Conservation (phyloP, 345 rosid genomes). For the Salix dunnii region DNA sequence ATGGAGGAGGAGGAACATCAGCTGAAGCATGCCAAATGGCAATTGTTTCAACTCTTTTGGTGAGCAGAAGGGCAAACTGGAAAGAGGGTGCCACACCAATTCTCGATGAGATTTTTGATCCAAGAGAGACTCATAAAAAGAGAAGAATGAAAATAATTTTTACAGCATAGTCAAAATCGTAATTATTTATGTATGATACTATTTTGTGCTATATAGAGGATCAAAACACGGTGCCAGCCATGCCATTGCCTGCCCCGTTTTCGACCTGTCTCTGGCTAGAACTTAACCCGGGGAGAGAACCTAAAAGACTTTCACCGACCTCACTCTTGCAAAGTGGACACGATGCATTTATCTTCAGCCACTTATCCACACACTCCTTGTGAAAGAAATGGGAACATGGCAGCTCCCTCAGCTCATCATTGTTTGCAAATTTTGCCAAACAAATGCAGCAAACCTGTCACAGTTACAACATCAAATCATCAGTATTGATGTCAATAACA, state of each 20-base stretch:
- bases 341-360: slow-evolving; percentile 89
- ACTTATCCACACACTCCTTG: slow-evolving; percentile 93
- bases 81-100: not conserved
- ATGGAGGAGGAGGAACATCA: not conserved
- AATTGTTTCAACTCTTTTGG: not conserved
- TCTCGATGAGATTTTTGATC: not conserved
- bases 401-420: slow-evolving; percentile 89
- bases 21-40: not conserved
- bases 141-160: not conserved
- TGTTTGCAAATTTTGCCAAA: slow-evolving; percentile 85
- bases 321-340: slow-evolving; percentile 96
- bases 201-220: slow-evolving; percentile 1
- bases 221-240: slow-evolving; percentile 28
- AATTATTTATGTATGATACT: slow-evolving; percentile 7
- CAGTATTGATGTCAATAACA: slow-evolving; percentile 1
- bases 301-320: slow-evolving; percentile 55
- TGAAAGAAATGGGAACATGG: slow-evolving; percentile 87
- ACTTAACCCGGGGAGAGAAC: slow-evolving; percentile 33
- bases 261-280: slow-evolving; percentile 43
- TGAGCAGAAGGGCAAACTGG: not conserved
- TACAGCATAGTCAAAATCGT: slow-evolving; percentile 12
- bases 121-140: not conserved
- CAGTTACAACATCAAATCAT: not conserved
- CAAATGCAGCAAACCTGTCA: slow-evolving; percentile 92
- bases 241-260: slow-evolving; percentile 32